Percentiles rank a stretch among this genome's conserved stretches.
Conservation (phyloP, 441 rosid genomes). For the Gossypium schwendimanii region DNA sequence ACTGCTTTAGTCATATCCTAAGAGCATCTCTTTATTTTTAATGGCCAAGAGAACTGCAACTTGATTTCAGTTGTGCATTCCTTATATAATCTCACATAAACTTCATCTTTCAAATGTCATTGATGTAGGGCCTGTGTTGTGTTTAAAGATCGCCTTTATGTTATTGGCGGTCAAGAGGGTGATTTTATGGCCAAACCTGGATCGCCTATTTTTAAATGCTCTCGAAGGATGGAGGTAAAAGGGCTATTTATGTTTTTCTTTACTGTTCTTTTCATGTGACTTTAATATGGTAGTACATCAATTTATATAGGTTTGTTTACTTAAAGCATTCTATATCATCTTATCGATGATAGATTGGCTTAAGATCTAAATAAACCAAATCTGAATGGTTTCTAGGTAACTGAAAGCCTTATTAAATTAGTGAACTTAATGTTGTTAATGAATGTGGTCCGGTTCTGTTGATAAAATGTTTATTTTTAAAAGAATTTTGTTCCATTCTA, state of each 20-base stretch:
- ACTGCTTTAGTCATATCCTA: neutral
- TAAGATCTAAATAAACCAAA: conserved; percentile 1
- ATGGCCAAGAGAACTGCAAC: neutral
- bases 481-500: neutral
- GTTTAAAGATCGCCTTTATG: conserved; percentile 58
- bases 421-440: neutral
- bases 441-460: neutral
- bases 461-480: neutral
- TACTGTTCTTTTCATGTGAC: neutral
- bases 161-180: conserved; percentile 95
- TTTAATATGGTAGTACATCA: neutral
- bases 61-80: neutral
- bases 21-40: neutral
- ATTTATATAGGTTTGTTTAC: neutral
- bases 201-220: conserved; percentile 95
- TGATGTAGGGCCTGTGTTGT: conserved; percentile 66
- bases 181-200: conserved; percentile 99
- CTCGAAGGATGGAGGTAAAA: conserved; percentile 74
- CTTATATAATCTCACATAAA: neutral
- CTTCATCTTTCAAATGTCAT: neutral
- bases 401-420: neutral
- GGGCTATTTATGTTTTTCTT: neutral
- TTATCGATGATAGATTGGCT: neutral
- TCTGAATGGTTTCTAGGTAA: neutral
- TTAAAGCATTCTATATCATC: neutral